Evolutionary conservation across 2,329 filamentous ascomycete species (phyloP), one percentile per base, ranked within the genome.

Genomic region (Herpotrichia juniperi): DNA sequence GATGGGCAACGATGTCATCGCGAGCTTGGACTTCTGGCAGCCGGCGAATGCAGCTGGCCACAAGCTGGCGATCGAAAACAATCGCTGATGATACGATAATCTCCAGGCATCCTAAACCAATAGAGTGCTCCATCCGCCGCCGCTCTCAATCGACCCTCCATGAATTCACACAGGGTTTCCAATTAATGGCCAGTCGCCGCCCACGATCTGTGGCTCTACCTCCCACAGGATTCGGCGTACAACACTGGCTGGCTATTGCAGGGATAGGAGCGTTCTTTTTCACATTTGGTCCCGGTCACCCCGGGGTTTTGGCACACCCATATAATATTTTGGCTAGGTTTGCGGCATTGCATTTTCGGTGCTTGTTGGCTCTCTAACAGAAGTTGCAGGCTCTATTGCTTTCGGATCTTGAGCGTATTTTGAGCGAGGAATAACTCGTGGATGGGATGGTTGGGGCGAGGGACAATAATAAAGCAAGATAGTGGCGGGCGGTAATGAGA

Each of bases 21-120:
- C 94, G 64, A 92, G 91, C 57, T 85, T 99, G 70, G 94, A 99
- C 78, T 99, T 99, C 79, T 99, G 93, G 93, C 71, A 73, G 51
- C 56, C 65, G n/a, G 63, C 63, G 21, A 64, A 61, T 28, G 67
- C 64, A 5, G 43, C 35, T 7, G 49, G 53, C 25, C 40, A 59
- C 37, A 69, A 68, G 50, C 58, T 61, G 30, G 53, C 61, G 9
- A 51, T 71, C 22, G 67, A 72, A 47, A 52, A 56, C 34, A 63
- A 62, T 40, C 62, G 65, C 37, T 40, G 37, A 40, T 40, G 14
- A 21, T 24, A 12, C 6, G 37, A 24, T 25, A 7, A 7, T 14
- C n/a, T 12, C 19, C 21, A 22, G 19, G 19, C 3, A 24, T 4
- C n/a, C 37, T 21, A 40, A 25, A 24, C 11, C 11, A 6, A 40